Conservation (phyloP, 352 stramenopile genomes). For the Phytophthora lateralis region DNA sequence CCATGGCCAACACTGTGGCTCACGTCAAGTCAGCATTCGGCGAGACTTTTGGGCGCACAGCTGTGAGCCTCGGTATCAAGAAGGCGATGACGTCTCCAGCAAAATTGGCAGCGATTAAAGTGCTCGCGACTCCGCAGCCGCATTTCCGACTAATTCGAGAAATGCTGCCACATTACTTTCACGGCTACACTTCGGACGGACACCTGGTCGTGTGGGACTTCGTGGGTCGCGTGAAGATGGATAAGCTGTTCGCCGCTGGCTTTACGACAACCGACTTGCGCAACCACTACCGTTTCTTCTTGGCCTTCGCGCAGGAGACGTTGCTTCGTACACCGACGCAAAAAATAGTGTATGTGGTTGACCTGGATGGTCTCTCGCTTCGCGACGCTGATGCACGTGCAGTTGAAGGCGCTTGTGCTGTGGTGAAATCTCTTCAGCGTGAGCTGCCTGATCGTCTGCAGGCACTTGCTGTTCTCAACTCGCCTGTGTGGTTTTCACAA, state of each 20-base stretch:
- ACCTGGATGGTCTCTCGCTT: conserved; percentile 78
- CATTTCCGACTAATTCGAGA: conserved; percentile 75
- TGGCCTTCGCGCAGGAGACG: conserved; percentile 75
- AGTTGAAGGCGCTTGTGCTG: conserved; percentile 57
- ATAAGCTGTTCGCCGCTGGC: conserved; percentile 62
- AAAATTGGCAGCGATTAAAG: conserved; percentile 37
- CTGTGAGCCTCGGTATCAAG: conserved; percentile 54
- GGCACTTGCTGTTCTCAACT: conserved; percentile 66
- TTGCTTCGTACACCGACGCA: conserved; percentile 61
- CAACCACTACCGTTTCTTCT: conserved; percentile 79
- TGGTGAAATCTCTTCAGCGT: conserved; percentile 65
- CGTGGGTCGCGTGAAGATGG: conserved; percentile 79
- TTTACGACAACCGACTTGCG: conserved; percentile 78
- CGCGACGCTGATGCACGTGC: conserved; percentile 70
- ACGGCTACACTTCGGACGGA: conserved; percentile 72
- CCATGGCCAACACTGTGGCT: conserved; percentile 44
- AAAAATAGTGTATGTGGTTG: conserved; percentile 79
- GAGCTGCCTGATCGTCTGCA: conserved; percentile 71
- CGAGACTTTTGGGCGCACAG: conserved; percentile 60
- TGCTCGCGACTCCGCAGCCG: conserved; percentile 60
- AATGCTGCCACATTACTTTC: conserved; percentile 79
- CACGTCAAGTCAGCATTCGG: conserved; percentile 74
- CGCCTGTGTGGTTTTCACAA: conserved; percentile 83
- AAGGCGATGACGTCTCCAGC: conserved; percentile 32
- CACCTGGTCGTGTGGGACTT: conserved; percentile 83